Conservation (phyloP, 352 stramenopile genomes). For the Phytophthora foliorum region DNA sequence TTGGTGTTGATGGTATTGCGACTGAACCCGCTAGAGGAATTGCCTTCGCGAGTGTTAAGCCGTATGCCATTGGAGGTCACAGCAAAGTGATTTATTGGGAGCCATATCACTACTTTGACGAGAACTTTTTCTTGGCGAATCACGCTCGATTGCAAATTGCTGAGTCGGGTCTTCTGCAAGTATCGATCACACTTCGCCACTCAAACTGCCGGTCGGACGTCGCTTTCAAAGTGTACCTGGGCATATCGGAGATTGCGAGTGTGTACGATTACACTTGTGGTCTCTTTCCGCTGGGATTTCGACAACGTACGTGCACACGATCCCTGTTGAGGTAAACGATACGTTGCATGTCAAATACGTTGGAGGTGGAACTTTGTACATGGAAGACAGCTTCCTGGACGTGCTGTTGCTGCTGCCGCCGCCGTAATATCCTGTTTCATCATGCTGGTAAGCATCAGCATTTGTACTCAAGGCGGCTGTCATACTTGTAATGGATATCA, state of each 20-base stretch:
- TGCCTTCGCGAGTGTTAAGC: conserved; percentile 22
- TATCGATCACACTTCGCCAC: conserved; percentile 19
- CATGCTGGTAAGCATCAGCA: background rate
- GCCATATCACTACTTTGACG: background rate
- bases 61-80: background rate
- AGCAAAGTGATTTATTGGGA: conserved; percentile 14
- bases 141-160: background rate
- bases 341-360: conserved; percentile 21
- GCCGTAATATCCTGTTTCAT: background rate
- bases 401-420: conserved; percentile 16
- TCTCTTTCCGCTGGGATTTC: conserved; percentile 19
- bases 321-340: conserved; percentile 14
- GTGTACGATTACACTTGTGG: conserved; percentile 23
- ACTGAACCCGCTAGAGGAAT: conserved; percentile 2
- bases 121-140: background rate
- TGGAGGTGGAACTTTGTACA: conserved; percentile 11
- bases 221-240: conserved; percentile 21
- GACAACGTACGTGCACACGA: conserved; percentile 16
- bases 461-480: too few species aligned
- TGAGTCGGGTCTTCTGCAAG: conserved; percentile 5
- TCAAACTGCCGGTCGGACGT: conserved; percentile 22
- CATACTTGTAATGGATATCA: too few species aligned
- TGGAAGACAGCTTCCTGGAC: conserved; percentile 25
- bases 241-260: background rate
- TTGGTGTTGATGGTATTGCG: background rate